Percentiles rank a stretch among this genome's conserved stretches.
phyloP scores from a whole-genome alignment of 2,329 filamentous ascomycete genomes.

The Cladosporium sp. region DNA sequence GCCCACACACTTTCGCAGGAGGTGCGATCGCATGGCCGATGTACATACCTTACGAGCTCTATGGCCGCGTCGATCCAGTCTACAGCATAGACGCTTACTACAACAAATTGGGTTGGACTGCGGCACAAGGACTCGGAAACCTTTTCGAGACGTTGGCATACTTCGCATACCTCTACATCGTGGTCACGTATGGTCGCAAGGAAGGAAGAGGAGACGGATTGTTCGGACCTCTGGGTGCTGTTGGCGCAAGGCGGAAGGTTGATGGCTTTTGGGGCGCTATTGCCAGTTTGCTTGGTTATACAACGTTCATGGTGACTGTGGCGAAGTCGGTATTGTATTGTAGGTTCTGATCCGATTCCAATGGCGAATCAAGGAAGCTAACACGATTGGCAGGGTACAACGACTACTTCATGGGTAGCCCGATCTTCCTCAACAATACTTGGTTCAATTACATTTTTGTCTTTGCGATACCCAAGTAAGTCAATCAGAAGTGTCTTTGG shows the following conservation, averaged over 20 bases:
- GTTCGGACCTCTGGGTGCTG: conserved; percentile 42
- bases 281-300: conserved; percentile 57
- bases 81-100: conserved; percentile 75
- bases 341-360: conserved; percentile 14
- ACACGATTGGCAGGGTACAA: conserved; percentile 53
- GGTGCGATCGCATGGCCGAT: conserved; percentile 67
- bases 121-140: conserved; percentile 68
- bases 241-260: conserved; percentile 49
- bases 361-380: not conserved
- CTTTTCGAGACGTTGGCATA: conserved; percentile 65
- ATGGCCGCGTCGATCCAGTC: conserved; percentile 72
- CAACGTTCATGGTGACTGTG: conserved; percentile 58
- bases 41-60: conserved; percentile 74
- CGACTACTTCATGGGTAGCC: conserved; percentile 34
- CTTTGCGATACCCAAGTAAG: conserved; percentile 64
- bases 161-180: conserved; percentile 55
- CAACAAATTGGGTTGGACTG: conserved; percentile 67
- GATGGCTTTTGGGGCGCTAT: conserved; percentile 49
- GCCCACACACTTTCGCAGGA: conserved; percentile 77
- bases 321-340: conserved; percentile 67
- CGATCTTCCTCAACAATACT: not conserved
- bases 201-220: conserved; percentile 36
- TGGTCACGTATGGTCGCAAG: conserved; percentile 40
- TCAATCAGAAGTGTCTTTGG: not conserved
- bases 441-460: conserved; percentile 45